phyloP scores from a whole-genome alignment of 2,329 filamentous ascomycete genomes.

The Aspergillus sp. region DNA sequence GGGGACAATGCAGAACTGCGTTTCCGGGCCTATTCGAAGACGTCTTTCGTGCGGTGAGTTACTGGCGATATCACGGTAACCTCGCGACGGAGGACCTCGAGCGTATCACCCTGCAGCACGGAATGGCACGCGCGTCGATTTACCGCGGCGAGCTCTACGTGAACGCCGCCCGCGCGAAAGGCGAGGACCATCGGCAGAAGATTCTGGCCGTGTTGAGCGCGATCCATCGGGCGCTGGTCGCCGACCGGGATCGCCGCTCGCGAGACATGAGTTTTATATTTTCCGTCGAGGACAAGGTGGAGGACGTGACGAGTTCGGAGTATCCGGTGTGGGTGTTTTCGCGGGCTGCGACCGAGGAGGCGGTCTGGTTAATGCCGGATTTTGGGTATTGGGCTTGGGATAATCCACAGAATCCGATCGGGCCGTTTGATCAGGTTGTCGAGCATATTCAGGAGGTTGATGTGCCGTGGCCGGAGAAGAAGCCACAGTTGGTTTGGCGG shows the following conservation, averaged over 20 bases:
- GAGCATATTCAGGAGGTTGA: constrained; percentile 21
- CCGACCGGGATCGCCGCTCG: constrained; percentile 24
- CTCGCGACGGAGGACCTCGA: constrained; percentile 23
- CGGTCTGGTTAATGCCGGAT: constrained; percentile 47
- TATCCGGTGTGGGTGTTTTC: constrained; percentile 41
- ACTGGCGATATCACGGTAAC: constrained; percentile 22
- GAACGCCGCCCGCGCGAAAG: constrained; percentile 20
- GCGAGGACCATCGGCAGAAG: constrained; percentile 34
- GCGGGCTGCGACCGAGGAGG: constrained; percentile 31
- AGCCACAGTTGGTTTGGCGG: constrained; percentile 43
- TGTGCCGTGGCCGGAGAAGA: constrained; percentile 32
- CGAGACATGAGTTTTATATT: constrained; percentile 46
- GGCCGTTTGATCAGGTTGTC: constrained; percentile 32
- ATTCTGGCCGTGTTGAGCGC: constrained; percentile 39
- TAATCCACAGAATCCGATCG: constrained; percentile 27
- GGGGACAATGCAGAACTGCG: constrained; percentile 23
- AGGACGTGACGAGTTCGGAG: constrained; percentile 33
- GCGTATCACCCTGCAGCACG: constrained; percentile 19
- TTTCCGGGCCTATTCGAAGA: constrained; percentile 35
- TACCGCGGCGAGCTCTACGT: constrained; percentile 27
- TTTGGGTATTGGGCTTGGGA: constrained; percentile 49
- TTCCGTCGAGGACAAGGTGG: constrained; percentile 35
- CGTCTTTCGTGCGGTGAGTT: constrained; percentile 20
- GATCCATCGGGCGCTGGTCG: constrained; percentile 44
- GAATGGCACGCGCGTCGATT: constrained; percentile 32